Evolutionary conservation across 2,329 filamentous ascomycete genomes (phyloP).

Genomic region (Trichoderma asperellum): DNA sequence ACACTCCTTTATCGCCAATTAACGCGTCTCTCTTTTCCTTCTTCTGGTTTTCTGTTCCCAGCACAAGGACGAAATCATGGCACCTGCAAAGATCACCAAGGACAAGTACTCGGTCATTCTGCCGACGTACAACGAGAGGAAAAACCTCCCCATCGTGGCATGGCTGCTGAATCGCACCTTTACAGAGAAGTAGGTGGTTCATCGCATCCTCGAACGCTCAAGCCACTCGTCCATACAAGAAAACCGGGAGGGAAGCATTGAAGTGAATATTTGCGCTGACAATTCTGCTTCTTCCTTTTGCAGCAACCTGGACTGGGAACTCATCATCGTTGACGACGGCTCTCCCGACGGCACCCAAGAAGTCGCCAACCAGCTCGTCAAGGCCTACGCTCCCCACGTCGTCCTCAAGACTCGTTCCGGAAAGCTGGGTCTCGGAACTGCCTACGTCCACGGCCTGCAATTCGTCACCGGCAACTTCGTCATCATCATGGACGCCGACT

Average conservation of each 20-base stretch:
- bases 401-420: slow-evolving; percentile 85
- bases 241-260: background rate
- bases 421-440: slow-evolving; percentile 95
- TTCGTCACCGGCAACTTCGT: slow-evolving; percentile 92
- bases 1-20: slow-evolving; percentile 37
- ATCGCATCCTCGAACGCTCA: background rate
- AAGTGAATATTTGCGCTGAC: background rate
- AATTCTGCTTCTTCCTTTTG: background rate
- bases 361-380: slow-evolving; percentile 86
- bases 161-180: slow-evolving; percentile 95
- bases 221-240: background rate
- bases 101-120: slow-evolving; percentile 97
- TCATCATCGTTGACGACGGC: slow-evolving; percentile 97
- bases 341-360: slow-evolving; percentile 94
- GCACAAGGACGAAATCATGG: slow-evolving; percentile 46
- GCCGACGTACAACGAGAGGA: slow-evolving; percentile 97
- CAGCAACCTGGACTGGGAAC: slow-evolving; percentile 93
- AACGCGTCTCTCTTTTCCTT: slow-evolving; percentile 5
- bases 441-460: slow-evolving; percentile 92
- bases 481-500: slow-evolving; percentile 99
- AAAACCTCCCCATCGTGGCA: slow-evolving; percentile 92
- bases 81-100: slow-evolving; percentile 47
- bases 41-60: background rate
- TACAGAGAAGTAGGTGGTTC: slow-evolving; percentile 73
- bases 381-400: slow-evolving; percentile 79